Evolutionary conservation across 345 rosid species (phyloP).

Genomic region (Cardamine chenopodiifolia): DNA sequence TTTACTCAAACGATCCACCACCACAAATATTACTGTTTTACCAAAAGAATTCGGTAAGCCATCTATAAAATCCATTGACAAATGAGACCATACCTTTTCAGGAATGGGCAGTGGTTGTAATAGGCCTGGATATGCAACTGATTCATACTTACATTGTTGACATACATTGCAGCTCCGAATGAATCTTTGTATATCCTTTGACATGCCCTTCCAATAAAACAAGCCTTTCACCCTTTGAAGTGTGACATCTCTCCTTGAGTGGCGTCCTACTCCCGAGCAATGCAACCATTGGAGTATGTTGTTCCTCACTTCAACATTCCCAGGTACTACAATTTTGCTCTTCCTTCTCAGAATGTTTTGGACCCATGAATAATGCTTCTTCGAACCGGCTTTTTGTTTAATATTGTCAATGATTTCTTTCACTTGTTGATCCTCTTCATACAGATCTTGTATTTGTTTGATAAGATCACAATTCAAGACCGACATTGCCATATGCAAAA

Average conservation of each 20-base stretch:
- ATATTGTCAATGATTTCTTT: too few species aligned
- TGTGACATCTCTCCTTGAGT: background rate
- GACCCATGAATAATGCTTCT: too few species aligned
- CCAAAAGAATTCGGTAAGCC: background rate
- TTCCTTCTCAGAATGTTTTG: background rate
- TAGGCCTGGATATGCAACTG: fast-evolving
- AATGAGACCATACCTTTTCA: fast-evolving
- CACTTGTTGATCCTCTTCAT: fast-evolving
- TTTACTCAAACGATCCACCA: background rate
- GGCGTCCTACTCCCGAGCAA: fast-evolving
- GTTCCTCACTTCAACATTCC: fast-evolving
- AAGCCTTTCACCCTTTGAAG: fast-evolving
- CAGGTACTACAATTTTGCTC: background rate
- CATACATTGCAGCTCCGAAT: background rate
- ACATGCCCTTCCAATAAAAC: background rate
- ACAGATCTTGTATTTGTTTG: background rate
- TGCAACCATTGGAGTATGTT: background rate
- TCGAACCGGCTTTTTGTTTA: too few species aligned
- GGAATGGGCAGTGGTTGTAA: background rate
- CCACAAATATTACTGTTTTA: background rate
- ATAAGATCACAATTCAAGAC: background rate
- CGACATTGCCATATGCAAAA: background rate
- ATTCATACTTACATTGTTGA: background rate
- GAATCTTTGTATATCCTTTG: background rate
- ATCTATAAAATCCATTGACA: background rate